Conservation (phyloP, 2,329 filamentous ascomycete species). For the Colletotrichum cereale region DNA sequence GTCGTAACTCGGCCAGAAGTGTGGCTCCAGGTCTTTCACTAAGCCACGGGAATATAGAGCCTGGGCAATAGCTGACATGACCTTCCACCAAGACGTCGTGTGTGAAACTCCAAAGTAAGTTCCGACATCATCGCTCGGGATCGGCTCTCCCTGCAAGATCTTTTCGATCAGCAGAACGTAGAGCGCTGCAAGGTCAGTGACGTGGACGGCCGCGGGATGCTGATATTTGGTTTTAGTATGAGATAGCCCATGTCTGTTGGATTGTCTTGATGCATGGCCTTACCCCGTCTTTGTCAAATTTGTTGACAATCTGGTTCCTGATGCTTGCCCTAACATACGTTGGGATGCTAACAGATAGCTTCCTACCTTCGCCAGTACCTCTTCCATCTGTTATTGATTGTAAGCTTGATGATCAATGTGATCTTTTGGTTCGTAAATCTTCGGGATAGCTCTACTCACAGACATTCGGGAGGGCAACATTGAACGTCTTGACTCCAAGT, state of each 20-base stretch:
- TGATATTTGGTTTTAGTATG: slow-evolving; percentile 16
- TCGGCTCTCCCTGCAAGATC: slow-evolving; percentile 45
- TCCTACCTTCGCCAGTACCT: neutral
- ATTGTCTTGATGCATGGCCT: neutral
- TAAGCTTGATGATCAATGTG: neutral
- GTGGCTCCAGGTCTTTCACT: slow-evolving; percentile 42
- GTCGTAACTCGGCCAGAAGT: slow-evolving; percentile 49
- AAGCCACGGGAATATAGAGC: slow-evolving; percentile 47
- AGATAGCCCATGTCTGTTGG: neutral
- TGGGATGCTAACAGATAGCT: neutral
- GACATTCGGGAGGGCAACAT: neutral
- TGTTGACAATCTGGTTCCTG: neutral
- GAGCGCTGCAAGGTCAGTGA: slow-evolving; percentile 49
- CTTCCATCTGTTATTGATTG: neutral
- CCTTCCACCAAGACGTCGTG: slow-evolving; percentile 46
- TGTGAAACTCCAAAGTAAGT: slow-evolving; percentile 52
- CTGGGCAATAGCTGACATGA: slow-evolving; percentile 46
- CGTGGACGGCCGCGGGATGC: slow-evolving; percentile 46
- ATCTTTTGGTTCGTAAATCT: neutral
- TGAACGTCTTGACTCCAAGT: slow-evolving; percentile 36
- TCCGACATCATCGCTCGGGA: slow-evolving; percentile 48
- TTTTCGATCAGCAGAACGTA: slow-evolving; percentile 48
- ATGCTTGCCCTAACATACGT: neutral
- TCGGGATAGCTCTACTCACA: slow-evolving; percentile 11
- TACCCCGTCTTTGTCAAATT: neutral